These are phyloP conservation scores for Phellopilus nigrolimitatus DNA, from an alignment of 1,284 basidiomycete species.

Conservation along the genomic window DNA sequence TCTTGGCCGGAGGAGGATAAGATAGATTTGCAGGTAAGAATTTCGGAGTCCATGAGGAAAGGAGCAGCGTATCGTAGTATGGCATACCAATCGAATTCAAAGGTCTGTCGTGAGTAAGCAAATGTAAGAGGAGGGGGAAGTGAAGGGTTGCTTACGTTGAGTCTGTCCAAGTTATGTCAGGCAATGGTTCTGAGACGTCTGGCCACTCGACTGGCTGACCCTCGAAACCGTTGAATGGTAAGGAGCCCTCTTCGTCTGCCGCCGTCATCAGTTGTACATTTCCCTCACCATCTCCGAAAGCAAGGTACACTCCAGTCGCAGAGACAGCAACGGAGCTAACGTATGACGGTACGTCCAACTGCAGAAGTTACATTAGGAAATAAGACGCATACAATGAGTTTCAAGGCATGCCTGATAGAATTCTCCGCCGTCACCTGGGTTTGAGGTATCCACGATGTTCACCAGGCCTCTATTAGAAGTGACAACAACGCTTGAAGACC, in stretches of 20 bases:
- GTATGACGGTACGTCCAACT: conserved; percentile 71
- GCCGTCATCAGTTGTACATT: conserved; percentile 82
- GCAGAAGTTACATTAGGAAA: conserved; percentile 19
- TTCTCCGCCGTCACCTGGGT: conserved; percentile 60
- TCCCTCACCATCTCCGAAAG: conserved; percentile 89
- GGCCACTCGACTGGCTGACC: conserved; percentile 84
- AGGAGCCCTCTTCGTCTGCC: conserved; percentile 55
- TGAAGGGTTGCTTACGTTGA: conserved; percentile 52
- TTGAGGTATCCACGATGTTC: conserved; percentile 83
- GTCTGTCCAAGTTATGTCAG: conserved; percentile 77
- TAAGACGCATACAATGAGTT: conserved; percentile 3
- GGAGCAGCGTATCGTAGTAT: conserved; percentile 70
- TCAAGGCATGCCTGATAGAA: conserved; percentile 64
- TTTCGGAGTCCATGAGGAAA: conserved; percentile 74
- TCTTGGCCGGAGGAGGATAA: conserved; percentile 65
- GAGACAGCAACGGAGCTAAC: conserved; percentile 82
- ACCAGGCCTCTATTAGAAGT: conserved; percentile 84
- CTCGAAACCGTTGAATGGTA: conserved; percentile 86
- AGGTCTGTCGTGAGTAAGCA: conserved; percentile 47
- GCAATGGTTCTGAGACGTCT: conserved; percentile 65
- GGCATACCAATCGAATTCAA: conserved; percentile 90
- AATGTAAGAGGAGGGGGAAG: not conserved
- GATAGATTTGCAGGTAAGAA: conserved; percentile 42
- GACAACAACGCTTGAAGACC: conserved; percentile 74
- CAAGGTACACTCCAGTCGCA: conserved; percentile 84